Evolutionary conservation across 371 early-diverging fungal genomes (phyloP), one percentile per base, ranked within the genome.

Genomic region (Syncephalis plumigaleata): DNA sequence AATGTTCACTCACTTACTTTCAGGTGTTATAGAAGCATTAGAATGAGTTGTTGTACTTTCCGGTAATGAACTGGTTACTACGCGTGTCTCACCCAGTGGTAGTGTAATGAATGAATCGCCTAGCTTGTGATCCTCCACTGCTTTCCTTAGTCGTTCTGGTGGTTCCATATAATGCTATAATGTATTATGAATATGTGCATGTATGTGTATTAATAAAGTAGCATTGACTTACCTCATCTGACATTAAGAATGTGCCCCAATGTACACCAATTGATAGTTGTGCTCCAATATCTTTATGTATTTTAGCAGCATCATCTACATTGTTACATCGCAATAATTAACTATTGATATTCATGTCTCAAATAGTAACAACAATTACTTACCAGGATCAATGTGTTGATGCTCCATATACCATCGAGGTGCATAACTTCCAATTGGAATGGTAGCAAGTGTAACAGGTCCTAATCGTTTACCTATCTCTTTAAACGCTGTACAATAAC

Each of bases 371-470:
- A n/a, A n/a, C n/a, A n/a, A n/a, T n/a, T n/a, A n/a, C n/a, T 39
- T 17, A 31, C 4, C 46, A 15, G 22, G 16, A 11, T 4, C 11
- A 46, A 20, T 21, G 27, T 22, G 22, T 36, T 17, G 13, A 15
- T 5, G 38, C 9, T 13, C 16, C 52, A 60, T 56, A 40, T 71
- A 52, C 65, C 65, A 67, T 47, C 84, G 70, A 5, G 88, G 88
- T 2, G 67, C 66, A 51, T 84, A 87, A 0, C 84, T 84, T 5
- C 88, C 88, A 48, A 87, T 87, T 1, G 88, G 85, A 38, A 87
- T 78, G 39, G 78, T 72, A 9, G 81, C 61, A 3, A 86, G 57
- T 46, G 79, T 75, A 56, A 81, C 73, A 0, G 80, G 77, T 21
- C 81, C 81, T 38, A 72, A 61, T 31, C 68, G 69, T 3, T 70